Base-by-base conservation (phyloP, 257 asterid species). In the Solanum medicagineum region DNA sequence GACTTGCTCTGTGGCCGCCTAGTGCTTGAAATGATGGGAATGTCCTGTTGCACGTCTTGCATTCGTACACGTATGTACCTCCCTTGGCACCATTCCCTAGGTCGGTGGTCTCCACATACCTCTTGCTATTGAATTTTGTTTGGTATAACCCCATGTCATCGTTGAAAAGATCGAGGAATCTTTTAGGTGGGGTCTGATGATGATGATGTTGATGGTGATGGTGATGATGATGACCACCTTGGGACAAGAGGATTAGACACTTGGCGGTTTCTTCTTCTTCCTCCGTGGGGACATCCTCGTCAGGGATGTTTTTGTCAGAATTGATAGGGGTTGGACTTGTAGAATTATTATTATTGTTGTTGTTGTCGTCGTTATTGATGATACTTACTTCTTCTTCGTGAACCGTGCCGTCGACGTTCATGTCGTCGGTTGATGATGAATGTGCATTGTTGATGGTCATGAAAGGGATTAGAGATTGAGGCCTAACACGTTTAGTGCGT, bases 1-100 rank as follows among this genome's bases (percentile, higher is more conserved):
- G 93, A 60, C 99, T 95, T 2, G 99, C 97, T 0, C 99, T 89
- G 79, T 97, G 99, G 0, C 99, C 99, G 1, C 99, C 99, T 5
- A 97, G 84, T 10, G 99, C 99, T 89, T 97, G 99, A 79, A 97
- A 97, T 0, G 99, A 95, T 68, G 92, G 86, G 77, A 95, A 97
- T 12, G 93, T 87, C 68, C 91, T 84, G 81, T 86, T 87, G 42
- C 99, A 97, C 5, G 99, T 97, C 81, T 95, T 97, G 92, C 99
- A 95, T 45, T 89, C 93, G 75, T 92, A 97, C 8, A 89, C 91
- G 60, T 90, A 89, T 83, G 88, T 92, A 24, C 86, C 89, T 1
- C 88, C 85, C 59, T 87, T 90, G 56, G n/a, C 79, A 16, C 91
- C 91, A 53, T 85, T 87, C 2, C 82, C 88, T 3, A 87, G 22